Base-by-base conservation (phyloP, 495 filamentous ascomycete species). In the Chaetomium tenue region DNA sequence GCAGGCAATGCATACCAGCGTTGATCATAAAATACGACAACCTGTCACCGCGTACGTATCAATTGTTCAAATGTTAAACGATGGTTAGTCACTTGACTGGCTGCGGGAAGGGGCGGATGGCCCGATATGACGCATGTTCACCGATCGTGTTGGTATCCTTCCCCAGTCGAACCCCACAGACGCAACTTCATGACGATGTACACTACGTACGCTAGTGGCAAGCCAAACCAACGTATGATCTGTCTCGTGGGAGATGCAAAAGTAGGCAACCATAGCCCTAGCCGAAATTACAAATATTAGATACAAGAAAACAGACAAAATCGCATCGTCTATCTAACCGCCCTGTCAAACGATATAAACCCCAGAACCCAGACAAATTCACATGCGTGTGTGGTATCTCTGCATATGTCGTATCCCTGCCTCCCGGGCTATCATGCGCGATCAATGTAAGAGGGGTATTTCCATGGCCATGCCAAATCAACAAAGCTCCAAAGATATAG, bases 301-400 rank as follows among this genome's bases (percentile, higher is more conserved):
- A 26, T 25, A 25, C 20, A 46, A 18, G 28, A 37, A 37, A 37
- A 12, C 33, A 37, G 15, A 56, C 5, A 39, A 56, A 22, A 40
- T 12, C 26, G 9, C 28, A 22, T 22, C 9, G 11, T 20, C 15
- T 20, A 25, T 37, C 54, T 15, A 25, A 6, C 37, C 22, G 15
- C 12, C 20, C 22, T 22, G 4, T 9, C 22, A 26, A 23, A 42
- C 13, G 26, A 26, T 30, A 37, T 37, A 37, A 37, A 37, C 33
- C 11, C 33, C 12, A 37, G 33, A 58, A 39, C 16, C 55, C 55
- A 40, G 11, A 46, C 44, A 58, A 44, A 58, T 4, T 20, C 22
- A 12, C n/a, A 30, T 30, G 6, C 28, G 6, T 30, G 13, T 23
- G 53, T 63, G 52, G 52, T 57, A 63, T 63, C 61, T 63, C 61